Evolutionary conservation across 768 basidiomycete species (phyloP), one percentile per base, ranked within the genome.

Genomic region (Podaxis mareebaensis): DNA sequence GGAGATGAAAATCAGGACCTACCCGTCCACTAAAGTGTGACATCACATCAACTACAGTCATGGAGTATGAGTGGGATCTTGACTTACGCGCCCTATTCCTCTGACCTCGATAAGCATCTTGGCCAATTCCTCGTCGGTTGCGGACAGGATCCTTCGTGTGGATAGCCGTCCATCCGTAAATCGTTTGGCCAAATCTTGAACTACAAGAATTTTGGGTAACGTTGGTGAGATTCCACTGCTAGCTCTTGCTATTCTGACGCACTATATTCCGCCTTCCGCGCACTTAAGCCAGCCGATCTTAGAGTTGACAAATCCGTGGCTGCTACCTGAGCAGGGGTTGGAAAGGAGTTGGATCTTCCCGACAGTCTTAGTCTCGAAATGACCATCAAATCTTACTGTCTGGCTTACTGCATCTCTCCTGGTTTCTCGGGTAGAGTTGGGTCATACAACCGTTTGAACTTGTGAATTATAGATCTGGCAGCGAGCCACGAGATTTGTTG

Each of bases 231-330:
- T 0, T 28, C 22, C 22, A 6, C 38, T 44, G 42, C 28, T 44
- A 55, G 65, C 13, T 39, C 57, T 15, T 20, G 42, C 30, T 48
- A 48, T 28, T 54, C 30, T 28, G 48, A 63, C 84, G 68, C 60
- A 92, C 93, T 84, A 74, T 97, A 97, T 77, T 96, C 93, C 2
- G 91, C 92, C 73, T 97, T 97, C n/a, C 94, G 80, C 15, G 76
- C 83, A 65, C 90, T 93, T 61, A 96, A 74, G 0, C 95, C 95
- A 7, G 91, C 94, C 5, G 83, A 81, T 56, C 86, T 83, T 38
- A 96, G 78, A 2, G 79, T 79, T 12, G 82, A 66, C 30, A 90
- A 72, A 63, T 89, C 86, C 22, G 83, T 85, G 36, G 76, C 74
- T 2, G 85, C 78, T 2, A 96, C 91, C 71, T 90, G 84, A 49